Conservation (phyloP, 805 yeast species). For the Saturnispora sekii region DNA sequence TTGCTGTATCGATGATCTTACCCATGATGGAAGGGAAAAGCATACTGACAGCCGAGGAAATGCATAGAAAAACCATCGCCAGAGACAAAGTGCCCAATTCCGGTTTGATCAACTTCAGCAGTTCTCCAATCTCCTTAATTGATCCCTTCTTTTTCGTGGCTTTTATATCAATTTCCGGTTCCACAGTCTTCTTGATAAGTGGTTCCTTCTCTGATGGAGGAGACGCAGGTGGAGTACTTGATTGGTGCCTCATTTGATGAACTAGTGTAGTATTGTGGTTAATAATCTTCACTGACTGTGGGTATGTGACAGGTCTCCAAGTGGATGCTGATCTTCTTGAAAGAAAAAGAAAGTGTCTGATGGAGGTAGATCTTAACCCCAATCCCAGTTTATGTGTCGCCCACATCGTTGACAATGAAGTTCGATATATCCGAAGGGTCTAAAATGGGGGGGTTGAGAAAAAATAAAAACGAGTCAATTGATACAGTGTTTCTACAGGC, state of each 20-base stretch:
- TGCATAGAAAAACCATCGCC: constrained; percentile 55
- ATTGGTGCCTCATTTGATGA: constrained; percentile 3
- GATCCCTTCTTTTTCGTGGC: constrained; percentile 16
- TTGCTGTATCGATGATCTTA: constrained; percentile 68
- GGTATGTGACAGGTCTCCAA: neutral
- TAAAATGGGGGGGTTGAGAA: neutral
- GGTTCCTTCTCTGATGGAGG: neutral
- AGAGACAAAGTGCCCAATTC: constrained; percentile 45
- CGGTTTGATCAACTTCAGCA: constrained; percentile 47
- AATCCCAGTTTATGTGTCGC: neutral
- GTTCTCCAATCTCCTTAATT: constrained; percentile 33
- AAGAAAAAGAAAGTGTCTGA: neutral
- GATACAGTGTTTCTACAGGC: too few relatives aligned
- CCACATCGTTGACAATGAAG: constrained; percentile 4
- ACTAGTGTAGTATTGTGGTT: neutral
- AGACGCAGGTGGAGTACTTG: neutral
- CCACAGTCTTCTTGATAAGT: neutral
- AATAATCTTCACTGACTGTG: constrained; percentile 1
- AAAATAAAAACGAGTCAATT: too few relatives aligned
- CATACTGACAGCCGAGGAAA: constrained; percentile 76
- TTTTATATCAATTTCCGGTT: neutral
- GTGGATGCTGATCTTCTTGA: neutral
- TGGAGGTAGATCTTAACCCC: neutral
- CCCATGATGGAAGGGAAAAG: constrained; percentile 78
- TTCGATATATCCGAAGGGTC: constrained; percentile 8